A percentile compares a stretch with the other conserved stretches of the same genome.
Evolutionary conservation across 768 basidiomycete species (phyloP).

Genomic region (Pleurotus eryngii): DNA sequence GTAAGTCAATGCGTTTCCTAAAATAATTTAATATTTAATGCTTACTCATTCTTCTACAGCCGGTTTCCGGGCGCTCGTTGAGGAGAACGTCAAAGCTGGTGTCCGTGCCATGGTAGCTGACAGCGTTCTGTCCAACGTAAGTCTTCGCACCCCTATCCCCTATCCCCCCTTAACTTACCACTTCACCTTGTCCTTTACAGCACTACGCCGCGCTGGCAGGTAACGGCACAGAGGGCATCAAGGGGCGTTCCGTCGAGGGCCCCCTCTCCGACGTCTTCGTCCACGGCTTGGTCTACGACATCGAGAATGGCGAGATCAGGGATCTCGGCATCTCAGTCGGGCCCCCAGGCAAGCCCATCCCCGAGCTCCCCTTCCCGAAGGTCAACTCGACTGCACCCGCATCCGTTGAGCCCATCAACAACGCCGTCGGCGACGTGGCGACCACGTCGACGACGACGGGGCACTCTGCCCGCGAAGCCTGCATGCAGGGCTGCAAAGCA

Average conservation of each 20-base stretch:
- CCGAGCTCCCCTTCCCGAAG: conserved; percentile 5
- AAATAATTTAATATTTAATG: neutral
- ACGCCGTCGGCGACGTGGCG: neutral
- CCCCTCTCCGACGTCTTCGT: conserved; percentile 3
- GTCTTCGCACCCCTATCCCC: neutral
- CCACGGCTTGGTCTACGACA: conserved; percentile 6
- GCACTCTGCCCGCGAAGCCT: neutral
- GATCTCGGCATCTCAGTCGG: conserved; percentile 5
- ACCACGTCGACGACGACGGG: neutral
- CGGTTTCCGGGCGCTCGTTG: conserved; percentile 40
- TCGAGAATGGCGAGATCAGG: conserved; percentile 4
- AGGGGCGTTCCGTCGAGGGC: neutral
- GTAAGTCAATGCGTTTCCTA: conserved; percentile 16
- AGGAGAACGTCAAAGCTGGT: conserved; percentile 36
- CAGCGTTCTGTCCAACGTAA: conserved; percentile 17
- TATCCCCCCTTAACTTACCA: neutral
- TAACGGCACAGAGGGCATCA: conserved; percentile 1
- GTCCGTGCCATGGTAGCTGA: conserved; percentile 18
- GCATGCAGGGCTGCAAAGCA: neutral
- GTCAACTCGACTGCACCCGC: neutral
- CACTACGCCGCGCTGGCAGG: conserved; percentile 5
- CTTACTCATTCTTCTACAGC: conserved; percentile 18
- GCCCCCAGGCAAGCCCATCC: conserved; percentile 5
- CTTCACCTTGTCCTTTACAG: neutral
- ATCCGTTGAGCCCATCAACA: neutral